Evolutionary conservation across 192 early-diverging fungal genomes (phyloP).

Genomic region (Coemansia sp.): DNA sequence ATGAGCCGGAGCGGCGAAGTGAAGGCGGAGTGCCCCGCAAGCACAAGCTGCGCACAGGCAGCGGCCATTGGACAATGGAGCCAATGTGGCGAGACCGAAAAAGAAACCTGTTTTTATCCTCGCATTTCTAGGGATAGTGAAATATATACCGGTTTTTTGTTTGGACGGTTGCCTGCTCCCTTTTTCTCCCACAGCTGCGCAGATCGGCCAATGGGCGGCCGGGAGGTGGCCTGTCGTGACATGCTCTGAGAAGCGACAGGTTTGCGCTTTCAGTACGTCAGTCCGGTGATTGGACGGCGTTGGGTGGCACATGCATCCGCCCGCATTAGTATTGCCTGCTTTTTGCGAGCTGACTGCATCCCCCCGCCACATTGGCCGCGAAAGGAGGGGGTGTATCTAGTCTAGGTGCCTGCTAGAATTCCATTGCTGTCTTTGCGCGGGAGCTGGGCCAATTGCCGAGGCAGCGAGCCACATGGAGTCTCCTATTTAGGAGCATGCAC

Average conservation of each 20-base stretch:
- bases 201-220: conserved; percentile 1
- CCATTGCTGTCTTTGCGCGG: background rate
- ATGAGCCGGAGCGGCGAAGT: background rate
- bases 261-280: too few species aligned
- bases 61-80: background rate
- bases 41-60: background rate
- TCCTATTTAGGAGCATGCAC: conserved; percentile 4
- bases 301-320: too few species aligned
- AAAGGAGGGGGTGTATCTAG: too few species aligned
- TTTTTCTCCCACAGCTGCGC: background rate
- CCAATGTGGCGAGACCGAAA: background rate
- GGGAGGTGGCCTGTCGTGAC: background rate
- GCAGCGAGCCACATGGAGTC: background rate
- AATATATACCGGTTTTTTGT: too few species aligned
- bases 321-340: too few species aligned
- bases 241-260: too few species aligned
- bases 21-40: conserved; percentile 1
- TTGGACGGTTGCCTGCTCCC: too few species aligned
- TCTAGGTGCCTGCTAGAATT: background rate
- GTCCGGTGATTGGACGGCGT: too few species aligned
- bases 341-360: too few species aligned
- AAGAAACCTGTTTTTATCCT: background rate
- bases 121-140: too few species aligned
- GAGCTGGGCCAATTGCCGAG: background rate
- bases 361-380: too few species aligned